These are phyloP conservation scores for Aspergillus ochraceus DNA, from an alignment of 2,329 filamentous ascomycete genomes.

Conservation along the genomic window DNA sequence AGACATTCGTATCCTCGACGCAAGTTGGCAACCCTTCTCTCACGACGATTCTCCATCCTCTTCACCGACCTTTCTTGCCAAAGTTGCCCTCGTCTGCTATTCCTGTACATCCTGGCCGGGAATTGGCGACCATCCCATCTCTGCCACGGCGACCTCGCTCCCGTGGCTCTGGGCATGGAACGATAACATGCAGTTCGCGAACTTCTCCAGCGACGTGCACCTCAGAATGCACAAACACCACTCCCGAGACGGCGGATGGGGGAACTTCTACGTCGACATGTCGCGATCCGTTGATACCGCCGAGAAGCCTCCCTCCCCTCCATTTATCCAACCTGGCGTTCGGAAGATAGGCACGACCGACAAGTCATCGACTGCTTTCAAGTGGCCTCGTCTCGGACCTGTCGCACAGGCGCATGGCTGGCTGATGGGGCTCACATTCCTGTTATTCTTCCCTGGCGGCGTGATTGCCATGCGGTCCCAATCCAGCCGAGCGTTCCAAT, in stretches of 20 bases:
- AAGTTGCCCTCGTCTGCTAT: constrained; percentile 7
- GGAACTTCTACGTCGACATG: constrained; percentile 13
- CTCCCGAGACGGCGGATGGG: constrained; percentile 4
- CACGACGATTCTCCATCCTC: not conserved
- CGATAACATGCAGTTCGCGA: constrained; percentile 3
- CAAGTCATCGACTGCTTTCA: not conserved
- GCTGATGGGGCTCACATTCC: constrained; percentile 8
- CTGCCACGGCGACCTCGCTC: not conserved
- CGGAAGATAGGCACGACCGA: constrained; percentile 3
- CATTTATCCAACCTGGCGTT: constrained; percentile 3
- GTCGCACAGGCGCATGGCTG: constrained; percentile 5
- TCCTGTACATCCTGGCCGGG: constrained; percentile 10
- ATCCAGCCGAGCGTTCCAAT: constrained; percentile 5
- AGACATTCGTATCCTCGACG: constrained; percentile 1
- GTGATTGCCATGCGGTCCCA: constrained; percentile 10
- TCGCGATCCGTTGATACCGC: not conserved
- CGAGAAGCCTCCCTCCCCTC: not conserved
- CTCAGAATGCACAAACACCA: constrained; percentile 4
- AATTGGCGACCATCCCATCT: not conserved
- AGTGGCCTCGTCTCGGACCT: not conserved
- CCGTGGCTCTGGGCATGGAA: constrained; percentile 15
- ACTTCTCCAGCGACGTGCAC: constrained; percentile 2
- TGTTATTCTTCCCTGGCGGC: constrained; percentile 5
- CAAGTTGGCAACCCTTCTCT: constrained; percentile 1
- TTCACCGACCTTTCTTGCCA: not conserved